Evolutionary conservation across 148 eudicot genomes (phyloP), one percentile per base, ranked within the genome.

Genomic region (Gaultheria prostrata): DNA sequence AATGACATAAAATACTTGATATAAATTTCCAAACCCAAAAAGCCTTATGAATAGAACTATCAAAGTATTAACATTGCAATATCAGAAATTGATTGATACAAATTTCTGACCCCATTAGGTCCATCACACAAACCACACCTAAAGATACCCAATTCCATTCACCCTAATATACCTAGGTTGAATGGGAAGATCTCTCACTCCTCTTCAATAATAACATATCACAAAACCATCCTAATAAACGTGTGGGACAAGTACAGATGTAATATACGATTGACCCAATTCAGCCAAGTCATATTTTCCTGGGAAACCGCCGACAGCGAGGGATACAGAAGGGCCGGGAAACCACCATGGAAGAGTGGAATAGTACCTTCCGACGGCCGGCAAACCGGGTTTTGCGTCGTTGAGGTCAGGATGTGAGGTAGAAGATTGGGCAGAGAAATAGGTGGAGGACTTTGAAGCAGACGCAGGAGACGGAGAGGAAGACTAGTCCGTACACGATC

Each of bases 381-480:
- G 26, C 30, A 53, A 78, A 53, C 65, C 45, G 46, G 26, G 20
- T 4, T 45, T 75, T 9, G 72, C 1, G 69, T 21, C 1, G 72
- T 2, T 1, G 28, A 18, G 77, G 28, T 11, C 49, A 85, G 48
- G 53, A 32, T 43, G 77, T 81, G 77, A 85, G 70, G 80, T 81
- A 85, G 81, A 85, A 85, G 84, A 81, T 5, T 15, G 87, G 87
- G 33, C 77, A 1, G 72, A 85, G 87, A 39, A 63, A 30, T 35
- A 85, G 76, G 43, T 81, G 48, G 59, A 85, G 81, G 80, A 76
- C 26, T 45, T 81, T 81, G 43, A 85, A 85, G 80, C 87, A 85
- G 17, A 76, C 80, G 70, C 84, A 85, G 4, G 87, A 85, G 51
- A 85, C 11, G 0, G 84, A 85, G 11, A 85, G 87, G 81, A 85